Conservation (phyloP, 2,329 filamentous ascomycete species). For the Furcasterigmium sp. region DNA sequence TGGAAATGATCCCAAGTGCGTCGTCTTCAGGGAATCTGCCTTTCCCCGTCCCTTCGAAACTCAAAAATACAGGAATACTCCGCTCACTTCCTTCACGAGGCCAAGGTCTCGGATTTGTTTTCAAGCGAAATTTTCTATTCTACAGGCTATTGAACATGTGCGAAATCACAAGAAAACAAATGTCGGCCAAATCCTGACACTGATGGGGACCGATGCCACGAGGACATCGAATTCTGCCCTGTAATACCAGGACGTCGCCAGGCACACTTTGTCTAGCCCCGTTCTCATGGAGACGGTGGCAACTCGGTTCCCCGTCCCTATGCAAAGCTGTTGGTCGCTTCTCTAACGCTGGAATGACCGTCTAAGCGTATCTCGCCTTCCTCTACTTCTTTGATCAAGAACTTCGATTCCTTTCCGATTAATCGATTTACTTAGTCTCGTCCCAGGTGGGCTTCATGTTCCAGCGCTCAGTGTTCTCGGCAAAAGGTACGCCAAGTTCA, state of each 20-base stretch:
- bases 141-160: neutral
- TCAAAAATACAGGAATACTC: no score
- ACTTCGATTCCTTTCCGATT: neutral
- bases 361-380: no score
- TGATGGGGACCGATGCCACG: neutral
- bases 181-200: neutral
- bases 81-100: no score
- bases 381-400: no score
- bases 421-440: neutral
- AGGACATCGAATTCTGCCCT: neutral
- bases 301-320: no score
- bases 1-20: no score
- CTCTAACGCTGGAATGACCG: neutral
- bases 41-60: no score
- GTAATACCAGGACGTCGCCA: neutral
- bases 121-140: neutral
- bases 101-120: no score
- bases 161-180: neutral
- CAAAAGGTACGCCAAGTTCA: constrained; percentile 90
- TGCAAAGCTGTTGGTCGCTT: no score
- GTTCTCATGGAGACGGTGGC: no score
- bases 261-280: no score
- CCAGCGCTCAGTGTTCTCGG: constrained; percentile 55
- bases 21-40: no score
- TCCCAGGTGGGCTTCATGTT: constrained; percentile 54